phyloP scores from a whole-genome alignment of 2,329 filamentous ascomycete species.

The Plectosphaerella sp. region DNA sequence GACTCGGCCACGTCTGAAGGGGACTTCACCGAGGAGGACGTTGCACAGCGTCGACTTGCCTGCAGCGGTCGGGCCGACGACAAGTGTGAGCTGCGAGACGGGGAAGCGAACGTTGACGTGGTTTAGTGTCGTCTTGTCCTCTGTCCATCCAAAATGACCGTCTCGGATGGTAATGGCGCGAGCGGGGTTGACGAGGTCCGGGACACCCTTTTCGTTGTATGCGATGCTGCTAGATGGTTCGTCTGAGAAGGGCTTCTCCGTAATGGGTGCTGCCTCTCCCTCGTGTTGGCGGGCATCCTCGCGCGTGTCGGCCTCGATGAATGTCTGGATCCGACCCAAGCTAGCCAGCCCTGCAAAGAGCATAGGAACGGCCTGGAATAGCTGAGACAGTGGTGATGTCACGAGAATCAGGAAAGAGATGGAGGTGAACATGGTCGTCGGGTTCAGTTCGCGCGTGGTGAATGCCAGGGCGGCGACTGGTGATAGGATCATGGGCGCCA shows the following conservation, averaged over 20 bases:
- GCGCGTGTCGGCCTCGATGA: conserved; percentile 18
- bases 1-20: conserved; percentile 14
- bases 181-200: neutral
- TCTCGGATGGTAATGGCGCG: conserved; percentile 5
- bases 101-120: conserved; percentile 27
- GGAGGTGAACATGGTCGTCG: conserved; percentile 21
- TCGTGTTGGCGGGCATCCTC: conserved; percentile 2
- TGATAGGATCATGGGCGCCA: conserved; percentile 28
- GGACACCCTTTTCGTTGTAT: neutral
- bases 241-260: conserved; percentile 2
- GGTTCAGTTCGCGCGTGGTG: conserved; percentile 14
- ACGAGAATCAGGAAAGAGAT: conserved; percentile 29
- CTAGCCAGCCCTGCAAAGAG: conserved; percentile 22
- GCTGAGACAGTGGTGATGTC: conserved; percentile 19
- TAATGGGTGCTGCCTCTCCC: neutral
- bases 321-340: conserved; percentile 4
- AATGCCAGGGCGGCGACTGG: conserved; percentile 28
- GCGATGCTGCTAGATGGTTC: neutral
- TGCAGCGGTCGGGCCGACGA: conserved; percentile 33
- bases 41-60: conserved; percentile 37
- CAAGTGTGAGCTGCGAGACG: conserved; percentile 24
- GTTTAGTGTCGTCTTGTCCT: conserved; percentile 18
- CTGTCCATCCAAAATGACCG: conserved; percentile 27
- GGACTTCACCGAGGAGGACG: conserved; percentile 24
- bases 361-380: conserved; percentile 26